Percentiles rank a stretch among this genome's conserved stretches.
Conservation (phyloP, 2,329 filamentous ascomycete species). For the Colletotrichum tanaceti region DNA sequence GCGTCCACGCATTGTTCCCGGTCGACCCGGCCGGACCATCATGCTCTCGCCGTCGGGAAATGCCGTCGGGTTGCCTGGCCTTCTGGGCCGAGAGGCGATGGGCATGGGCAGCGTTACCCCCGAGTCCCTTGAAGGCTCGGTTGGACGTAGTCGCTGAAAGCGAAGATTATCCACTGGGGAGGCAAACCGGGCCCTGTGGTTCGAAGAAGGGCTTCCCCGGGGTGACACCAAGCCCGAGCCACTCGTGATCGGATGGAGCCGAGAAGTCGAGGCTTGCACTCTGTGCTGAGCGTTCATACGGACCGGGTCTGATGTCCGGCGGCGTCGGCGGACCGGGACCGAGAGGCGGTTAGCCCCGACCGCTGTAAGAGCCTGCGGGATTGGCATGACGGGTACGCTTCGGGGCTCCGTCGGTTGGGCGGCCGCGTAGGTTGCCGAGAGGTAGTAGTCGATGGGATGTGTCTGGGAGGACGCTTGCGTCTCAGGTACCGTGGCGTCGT, state of each 20-base stretch:
- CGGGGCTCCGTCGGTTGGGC: neutral
- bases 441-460: constrained; percentile 23
- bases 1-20: constrained; percentile 27
- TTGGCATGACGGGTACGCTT: neutral
- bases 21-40: neutral
- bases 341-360: neutral
- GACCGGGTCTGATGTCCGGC: constrained; percentile 6
- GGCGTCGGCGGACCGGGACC: neutral
- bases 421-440: neutral
- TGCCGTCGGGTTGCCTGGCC: neutral
- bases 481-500: neutral
- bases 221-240: neutral
- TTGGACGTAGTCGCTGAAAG: constrained; percentile 3
- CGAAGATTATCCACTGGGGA: neutral
- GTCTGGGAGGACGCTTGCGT: neutral
- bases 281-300: neutral
- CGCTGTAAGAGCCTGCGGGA: neutral
- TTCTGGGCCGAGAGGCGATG: constrained; percentile 7
- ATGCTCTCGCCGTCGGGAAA: neutral
- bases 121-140: neutral
- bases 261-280: neutral
- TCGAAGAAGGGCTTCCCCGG: neutral
- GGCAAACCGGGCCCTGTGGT: neutral
- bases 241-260: neutral
- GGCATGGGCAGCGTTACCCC: constrained; percentile 8